Evolutionary conservation across 2,329 filamentous ascomycete genomes (phyloP), one percentile per base, ranked within the genome.

Genomic region (Didymella segeticola): DNA sequence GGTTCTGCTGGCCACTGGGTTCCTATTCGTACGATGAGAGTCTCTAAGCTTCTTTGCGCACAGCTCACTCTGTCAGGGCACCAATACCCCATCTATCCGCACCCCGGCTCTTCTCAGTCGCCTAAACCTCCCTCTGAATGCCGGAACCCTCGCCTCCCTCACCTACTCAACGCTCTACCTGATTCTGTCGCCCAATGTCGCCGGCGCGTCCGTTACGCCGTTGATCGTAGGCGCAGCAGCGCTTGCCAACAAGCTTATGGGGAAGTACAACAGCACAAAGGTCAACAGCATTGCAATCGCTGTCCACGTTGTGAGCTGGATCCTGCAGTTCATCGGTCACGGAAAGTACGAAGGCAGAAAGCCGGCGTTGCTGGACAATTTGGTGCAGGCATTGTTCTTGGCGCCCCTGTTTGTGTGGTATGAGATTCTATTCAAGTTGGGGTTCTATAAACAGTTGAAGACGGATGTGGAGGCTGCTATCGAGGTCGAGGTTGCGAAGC

Each of bases 371-470:
- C 78, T 98, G 50, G 93, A 97, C 76, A 98, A 96, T 69, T 76
- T 98, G 36, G 82, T 95, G 45, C 95, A 98, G 77, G 93, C 95
- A 31, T 75, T 98, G 61, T 93, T 98, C 69, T 80, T 98, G 29
- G 95, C 93, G 1, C 95, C 95, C 23, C 86, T 99, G 69, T 99
- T 98, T 68, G 93, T 98, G 51, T 98, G 95, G 90, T 89, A 98
- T 64, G 93, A 98, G 79, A 76, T 93, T 10, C 80, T 98, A 37
- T 98, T 98, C 79, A 86, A 83, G 70, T 83, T 96, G 50, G 93
- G 93, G 23, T 97, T 97, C 76, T 86, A 93, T 56, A 80, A 79
- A 12, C 63, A 58, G 0, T 75, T 75, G 65, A 89, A 91, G 58
- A 57, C 14, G 43, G 68, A 70, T 43, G 68, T 73, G 3, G 66